Evolutionary conservation across 768 basidiomycete genomes (phyloP), one percentile per base, ranked within the genome.

Genomic region (Tremella yokohamensis): DNA sequence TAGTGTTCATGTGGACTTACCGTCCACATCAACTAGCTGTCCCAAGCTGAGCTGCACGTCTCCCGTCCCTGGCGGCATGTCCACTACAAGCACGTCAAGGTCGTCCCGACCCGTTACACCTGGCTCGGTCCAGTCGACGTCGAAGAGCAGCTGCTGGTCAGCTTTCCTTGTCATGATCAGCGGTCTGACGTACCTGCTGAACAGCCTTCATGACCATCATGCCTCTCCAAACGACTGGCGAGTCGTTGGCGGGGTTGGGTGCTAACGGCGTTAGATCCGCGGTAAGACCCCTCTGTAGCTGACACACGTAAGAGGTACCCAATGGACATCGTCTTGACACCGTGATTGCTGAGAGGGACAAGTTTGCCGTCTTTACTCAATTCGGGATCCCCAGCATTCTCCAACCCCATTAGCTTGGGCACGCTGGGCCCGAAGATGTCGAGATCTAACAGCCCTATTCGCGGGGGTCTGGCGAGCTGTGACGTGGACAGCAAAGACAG

Each of bases 131-230:
- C 94, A 97, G 74, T 97, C 93, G 4, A 96, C 90, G 64, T 97
- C 91, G 68, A 99, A 97, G 0, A 97, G 82, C 0, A 98, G 81
- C 72, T 74, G 55, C 45, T 47, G 12, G n/a, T 13, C 48, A 26
- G 12, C 15, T 49, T 49, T 19, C 18, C 15, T 20, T 8, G 48
- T 8, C 7, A 24, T 49, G 15, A 4, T 45, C 15, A 24, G 48
- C 4, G 7, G 26, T 9, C 7, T 13, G 45, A 59, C 57, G 7
- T 11, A 72, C 72, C 59, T 97, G 93, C 73, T 97, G 93, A 0
- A 93, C 90, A 22, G 93, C 92, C 72, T 97, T 97, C 78, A 94
- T 92, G 1, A 97, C 94, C 94, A 97, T 98, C 19, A 96, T 82
- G 1, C 94, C 94, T 22, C 94, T 83, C 94, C 94, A 99, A 26